Conservation (phyloP, 768 basidiomycete species). For the Collybia sp. region DNA sequence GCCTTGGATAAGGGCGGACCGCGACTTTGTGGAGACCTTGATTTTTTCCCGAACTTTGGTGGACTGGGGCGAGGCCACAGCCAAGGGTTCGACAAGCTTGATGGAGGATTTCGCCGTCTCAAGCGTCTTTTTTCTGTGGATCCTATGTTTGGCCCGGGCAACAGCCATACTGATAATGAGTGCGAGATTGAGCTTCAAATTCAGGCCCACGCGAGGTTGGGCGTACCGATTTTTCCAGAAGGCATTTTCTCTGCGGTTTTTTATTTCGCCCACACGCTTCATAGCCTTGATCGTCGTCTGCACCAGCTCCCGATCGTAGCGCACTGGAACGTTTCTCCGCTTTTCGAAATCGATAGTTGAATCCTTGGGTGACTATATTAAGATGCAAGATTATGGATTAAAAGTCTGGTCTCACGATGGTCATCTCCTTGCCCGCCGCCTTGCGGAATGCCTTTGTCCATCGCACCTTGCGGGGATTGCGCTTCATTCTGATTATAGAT, state of each 20-base stretch:
- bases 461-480: slow-evolving; percentile 96
- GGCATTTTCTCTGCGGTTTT: slow-evolving; percentile 80
- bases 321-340: slow-evolving; percentile 93
- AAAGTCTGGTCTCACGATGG: slow-evolving; percentile 60
- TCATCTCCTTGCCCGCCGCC: slow-evolving; percentile 99
- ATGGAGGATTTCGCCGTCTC: slow-evolving; percentile 54
- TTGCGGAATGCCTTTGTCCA: slow-evolving; percentile 99
- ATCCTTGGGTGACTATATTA: slow-evolving; percentile 50
- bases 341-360: slow-evolving; percentile 99
- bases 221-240: slow-evolving; percentile 91
- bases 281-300: slow-evolving; percentile 94
- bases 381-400: neutral
- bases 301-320: slow-evolving; percentile 92
- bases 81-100: slow-evolving; percentile 64
- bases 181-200: slow-evolving; percentile 3
- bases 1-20: slow-evolving; percentile 74
- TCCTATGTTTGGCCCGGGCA: slow-evolving; percentile 72
- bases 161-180: slow-evolving; percentile 66
- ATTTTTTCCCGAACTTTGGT: slow-evolving; percentile 72
- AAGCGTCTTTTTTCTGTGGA: slow-evolving; percentile 64
- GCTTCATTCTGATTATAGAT: slow-evolving; percentile 76
- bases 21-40: slow-evolving; percentile 58
- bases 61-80: slow-evolving; percentile 33
- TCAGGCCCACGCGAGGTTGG: neutral
- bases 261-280: slow-evolving; percentile 93